Evolutionary conservation across 495 filamentous ascomycete species (phyloP).

Genomic region (Stereocaulon alpinum): DNA sequence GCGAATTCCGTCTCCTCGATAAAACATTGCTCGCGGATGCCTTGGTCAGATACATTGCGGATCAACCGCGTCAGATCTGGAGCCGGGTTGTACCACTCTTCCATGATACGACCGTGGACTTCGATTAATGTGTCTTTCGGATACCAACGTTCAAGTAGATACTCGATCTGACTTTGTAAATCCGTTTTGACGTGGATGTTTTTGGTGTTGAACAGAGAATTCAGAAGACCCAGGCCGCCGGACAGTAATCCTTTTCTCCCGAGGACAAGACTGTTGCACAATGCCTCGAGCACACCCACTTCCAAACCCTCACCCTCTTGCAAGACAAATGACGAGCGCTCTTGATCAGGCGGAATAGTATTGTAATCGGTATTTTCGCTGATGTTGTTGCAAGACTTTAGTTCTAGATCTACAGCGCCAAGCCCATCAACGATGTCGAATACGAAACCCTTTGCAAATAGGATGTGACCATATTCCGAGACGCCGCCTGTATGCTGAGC

Average conservation of each 20-base stretch:
- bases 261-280: too few relatives aligned
- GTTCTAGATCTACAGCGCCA: neutral
- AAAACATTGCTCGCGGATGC: neutral
- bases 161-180: too few relatives aligned
- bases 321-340: neutral
- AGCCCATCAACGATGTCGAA: neutral
- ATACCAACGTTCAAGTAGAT: too few relatives aligned
- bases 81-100: neutral
- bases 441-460: neutral
- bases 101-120: neutral
- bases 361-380: neutral
- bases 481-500: too few relatives aligned
- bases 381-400: neutral
- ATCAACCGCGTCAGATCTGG: too few relatives aligned
- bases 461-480: neutral
- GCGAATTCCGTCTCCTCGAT: too few relatives aligned
- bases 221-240: neutral
- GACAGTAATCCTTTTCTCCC: too few relatives aligned
- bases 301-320: neutral
- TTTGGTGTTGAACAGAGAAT: neutral
- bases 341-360: neutral
- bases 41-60: too few relatives aligned
- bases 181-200: too few relatives aligned
- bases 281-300: too few relatives aligned
- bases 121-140: neutral